Base-by-base conservation (phyloP, 2,329 filamentous ascomycete genomes). In the Podosphaera fusca region DNA sequence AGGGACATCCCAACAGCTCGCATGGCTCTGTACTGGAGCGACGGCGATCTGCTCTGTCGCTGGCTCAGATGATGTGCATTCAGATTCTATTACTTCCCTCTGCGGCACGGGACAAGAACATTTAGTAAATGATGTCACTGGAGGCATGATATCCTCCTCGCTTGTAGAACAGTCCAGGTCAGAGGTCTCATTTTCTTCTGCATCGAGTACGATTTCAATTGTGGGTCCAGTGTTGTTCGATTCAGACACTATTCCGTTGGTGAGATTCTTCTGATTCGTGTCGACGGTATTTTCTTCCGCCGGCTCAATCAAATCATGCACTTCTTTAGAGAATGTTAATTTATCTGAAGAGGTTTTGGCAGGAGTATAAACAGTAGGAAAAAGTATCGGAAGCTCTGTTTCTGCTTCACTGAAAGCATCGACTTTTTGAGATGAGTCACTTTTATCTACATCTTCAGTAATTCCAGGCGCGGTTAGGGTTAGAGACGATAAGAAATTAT, bases 1-100 rank as follows among this genome's bases (percentile, higher is more conserved):
- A 12, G 64, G 62, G 47, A 65, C 54, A 30, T 63, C 64, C 61
- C 56, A 60, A 9, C 59, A 58, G 45, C 55, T 57, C 30, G 56
- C 40, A 42, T 60, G 56, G 14, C 58, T 60, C n/a, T 58, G 56
- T 21, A 1, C 5, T 34, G 29, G 47, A 30, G 31, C 10, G 14
- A 30, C 9, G 31, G 47, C 31, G 14, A 31, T 50, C 29, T 50
- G 29, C 47, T 31, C 47, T 50, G 47, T 3, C 31, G 6, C 12
- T 34, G 5, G 21, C 6, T 31, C 29, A 34, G 21, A 34, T 50
- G 1, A 4, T 3, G 8, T 9, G 9, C 5, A 7, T 31, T 50
- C 47, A 12, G n/a, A 12, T 31, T 50, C 14, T 30, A 50, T 9
- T 31, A 50, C 21, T 50, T 50, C 47, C 21, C 12, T 10, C 21